Evolutionary conservation across 1,284 basidiomycete species (phyloP).

Genomic region (Rhodotorula sp.): DNA sequence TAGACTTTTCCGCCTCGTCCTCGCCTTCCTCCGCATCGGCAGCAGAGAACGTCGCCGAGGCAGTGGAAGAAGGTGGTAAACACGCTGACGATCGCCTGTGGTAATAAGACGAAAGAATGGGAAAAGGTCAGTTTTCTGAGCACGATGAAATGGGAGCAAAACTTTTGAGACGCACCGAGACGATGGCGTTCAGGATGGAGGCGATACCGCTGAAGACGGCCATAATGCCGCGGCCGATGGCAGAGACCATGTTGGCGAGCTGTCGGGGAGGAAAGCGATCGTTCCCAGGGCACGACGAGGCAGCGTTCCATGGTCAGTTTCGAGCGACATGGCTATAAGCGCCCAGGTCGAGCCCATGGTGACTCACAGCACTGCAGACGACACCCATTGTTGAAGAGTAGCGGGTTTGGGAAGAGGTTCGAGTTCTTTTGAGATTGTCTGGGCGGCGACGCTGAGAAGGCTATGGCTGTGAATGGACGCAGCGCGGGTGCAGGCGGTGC

Average conservation of each 20-base stretch:
- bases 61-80: conserved; percentile 14
- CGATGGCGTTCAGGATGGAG: conserved; percentile 13
- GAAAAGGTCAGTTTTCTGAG: not conserved
- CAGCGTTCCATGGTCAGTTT: not conserved
- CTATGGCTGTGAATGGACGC: no score
- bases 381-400: conserved; percentile 4
- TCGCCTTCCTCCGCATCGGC: conserved; percentile 5
- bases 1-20: not conserved
- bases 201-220: conserved; percentile 12
- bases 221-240: conserved; percentile 15
- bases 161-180: conserved; percentile 5
- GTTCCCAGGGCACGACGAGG: no score
- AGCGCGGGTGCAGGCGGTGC: not conserved
- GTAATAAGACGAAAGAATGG: no score
- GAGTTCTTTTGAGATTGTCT: not conserved
- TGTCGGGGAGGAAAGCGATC: not conserved
- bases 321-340: no score
- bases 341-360: not conserved
- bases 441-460: not conserved
- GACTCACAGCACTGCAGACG: conserved; percentile 19
- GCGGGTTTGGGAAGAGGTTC: not conserved
- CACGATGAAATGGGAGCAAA: not conserved
- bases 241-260: conserved; percentile 16
- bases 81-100: conserved; percentile 11
- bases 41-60: conserved; percentile 15